phyloP scores from a whole-genome alignment of 345 rosid species.

The Limnanthes douglasii region DNA sequence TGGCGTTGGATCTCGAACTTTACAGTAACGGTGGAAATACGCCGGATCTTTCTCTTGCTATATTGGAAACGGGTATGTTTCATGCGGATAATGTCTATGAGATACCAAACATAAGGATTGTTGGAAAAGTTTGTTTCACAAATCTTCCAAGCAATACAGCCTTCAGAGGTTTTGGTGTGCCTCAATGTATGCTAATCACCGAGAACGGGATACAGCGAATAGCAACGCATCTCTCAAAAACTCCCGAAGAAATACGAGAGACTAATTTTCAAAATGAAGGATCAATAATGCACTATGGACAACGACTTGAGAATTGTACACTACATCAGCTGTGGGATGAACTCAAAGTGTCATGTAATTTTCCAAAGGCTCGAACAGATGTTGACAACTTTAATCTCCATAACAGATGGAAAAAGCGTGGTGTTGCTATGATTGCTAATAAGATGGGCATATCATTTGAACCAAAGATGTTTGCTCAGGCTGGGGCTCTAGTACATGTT shows the following conservation, averaged over 20 bases:
- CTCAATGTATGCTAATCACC: constrained; percentile 88
- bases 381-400: constrained; percentile 46
- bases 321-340: constrained; percentile 61
- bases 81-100: constrained; percentile 84
- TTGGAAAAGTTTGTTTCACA: constrained; percentile 74
- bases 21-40: constrained; percentile 94
- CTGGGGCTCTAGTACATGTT: constrained; percentile 94
- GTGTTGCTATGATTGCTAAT: constrained; percentile 86
- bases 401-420: constrained; percentile 91
- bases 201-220: constrained; percentile 93
- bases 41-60: constrained; percentile 57
- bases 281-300: constrained; percentile 65
- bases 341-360: constrained; percentile 49
- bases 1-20: constrained; percentile 74
- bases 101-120: constrained; percentile 69
- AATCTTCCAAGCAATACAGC: constrained; percentile 90
- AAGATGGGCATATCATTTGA: constrained; percentile 91
- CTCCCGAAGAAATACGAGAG: constrained; percentile 78
- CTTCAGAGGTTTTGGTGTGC: constrained; percentile 92
- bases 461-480: constrained; percentile 56
- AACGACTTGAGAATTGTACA: constrained; percentile 56
- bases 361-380: constrained; percentile 46
- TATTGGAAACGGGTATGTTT: constrained; percentile 87
- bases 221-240: constrained; percentile 54
- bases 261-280: constrained; percentile 92